A percentile compares a stretch with the other conserved stretches of the same genome.
These are phyloP conservation scores for Phytophthora uliginosa DNA, from an alignment of 352 stramenopile species.

Conservation along the genomic window DNA sequence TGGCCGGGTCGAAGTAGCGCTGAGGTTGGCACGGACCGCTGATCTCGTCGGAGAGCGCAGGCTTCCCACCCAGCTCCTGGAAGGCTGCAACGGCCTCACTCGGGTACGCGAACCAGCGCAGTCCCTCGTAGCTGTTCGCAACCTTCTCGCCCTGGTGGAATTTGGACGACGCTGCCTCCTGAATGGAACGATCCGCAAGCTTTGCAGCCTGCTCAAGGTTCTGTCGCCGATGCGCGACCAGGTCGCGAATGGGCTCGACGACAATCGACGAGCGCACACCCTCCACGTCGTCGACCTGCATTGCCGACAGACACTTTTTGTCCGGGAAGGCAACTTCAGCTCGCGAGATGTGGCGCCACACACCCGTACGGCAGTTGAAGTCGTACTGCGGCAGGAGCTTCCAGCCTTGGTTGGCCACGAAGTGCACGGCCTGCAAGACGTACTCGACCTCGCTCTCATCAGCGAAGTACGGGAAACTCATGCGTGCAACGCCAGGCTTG, in stretches of 20 bases:
- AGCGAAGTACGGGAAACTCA: conserved; percentile 94
- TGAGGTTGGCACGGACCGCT: conserved; percentile 43
- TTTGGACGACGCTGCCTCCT: conserved; percentile 11
- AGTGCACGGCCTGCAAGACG: conserved; percentile 93
- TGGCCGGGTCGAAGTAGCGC: conserved; percentile 31
- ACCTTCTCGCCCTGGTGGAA: conserved; percentile 28
- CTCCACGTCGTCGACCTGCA: conserved; percentile 24
- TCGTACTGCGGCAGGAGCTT: conserved; percentile 96
- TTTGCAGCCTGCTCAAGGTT: conserved; percentile 33
- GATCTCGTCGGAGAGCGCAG: conserved; percentile 34
- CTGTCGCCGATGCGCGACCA: conserved; percentile 20
- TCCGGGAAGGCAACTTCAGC: conserved; percentile 24
- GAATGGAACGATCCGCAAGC: conserved; percentile 30
- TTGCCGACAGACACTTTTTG: conserved; percentile 30
- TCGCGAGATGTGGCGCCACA: conserved; percentile 79
- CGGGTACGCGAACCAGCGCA: conserved; percentile 51
- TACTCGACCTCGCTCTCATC: conserved; percentile 92
- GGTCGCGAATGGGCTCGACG: conserved; percentile 20
- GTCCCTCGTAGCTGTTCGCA: conserved; percentile 24
- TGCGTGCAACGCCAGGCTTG: conserved; percentile 94
- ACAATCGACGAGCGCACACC: conserved; percentile 2
- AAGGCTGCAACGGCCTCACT: conserved; percentile 32
- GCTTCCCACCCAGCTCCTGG: conserved; percentile 17
- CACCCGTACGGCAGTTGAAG: conserved; percentile 96
- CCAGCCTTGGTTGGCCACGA: conserved; percentile 94